These are phyloP conservation scores for Pythium periplocum DNA, from an alignment of 352 stramenopile genomes.

Conservation along the genomic window DNA sequence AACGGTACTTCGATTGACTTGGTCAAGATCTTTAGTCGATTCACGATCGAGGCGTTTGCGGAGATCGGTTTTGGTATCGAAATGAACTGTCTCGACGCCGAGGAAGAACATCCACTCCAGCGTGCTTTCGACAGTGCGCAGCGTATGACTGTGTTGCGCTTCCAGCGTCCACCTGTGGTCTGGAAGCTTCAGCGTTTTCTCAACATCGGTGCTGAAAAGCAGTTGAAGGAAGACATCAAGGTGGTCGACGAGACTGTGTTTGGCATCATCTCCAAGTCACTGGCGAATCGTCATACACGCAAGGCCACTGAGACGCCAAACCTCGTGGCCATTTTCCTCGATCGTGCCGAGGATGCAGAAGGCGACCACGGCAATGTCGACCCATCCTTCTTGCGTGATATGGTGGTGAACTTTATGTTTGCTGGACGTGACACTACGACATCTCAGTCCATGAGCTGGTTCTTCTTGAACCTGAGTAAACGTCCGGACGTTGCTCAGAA, in stretches of 20 bases:
- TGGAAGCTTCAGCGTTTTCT: slow-evolving; percentile 36
- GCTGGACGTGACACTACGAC: slow-evolving; percentile 73
- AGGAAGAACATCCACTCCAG: slow-evolving; percentile 45
- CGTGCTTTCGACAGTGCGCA: slow-evolving; percentile 33
- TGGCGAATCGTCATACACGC: not conserved
- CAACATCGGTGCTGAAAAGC: slow-evolving; percentile 20
- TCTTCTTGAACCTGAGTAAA: slow-evolving; percentile 52
- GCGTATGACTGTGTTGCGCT: slow-evolving; percentile 18
- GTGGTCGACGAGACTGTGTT: slow-evolving; percentile 38
- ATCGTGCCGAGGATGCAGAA: slow-evolving; percentile 13
- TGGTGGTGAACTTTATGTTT: slow-evolving; percentile 78
- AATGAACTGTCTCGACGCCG: slow-evolving; percentile 31
- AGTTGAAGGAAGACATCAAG: slow-evolving; percentile 26
- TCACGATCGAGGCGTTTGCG: slow-evolving; percentile 45
- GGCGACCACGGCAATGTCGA: slow-evolving; percentile 16
- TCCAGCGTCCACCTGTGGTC: slow-evolving; percentile 29
- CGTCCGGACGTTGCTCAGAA: slow-evolving; percentile 40
- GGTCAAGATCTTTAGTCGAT: slow-evolving; percentile 30
- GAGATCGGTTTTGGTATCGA: slow-evolving; percentile 51
- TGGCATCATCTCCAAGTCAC: slow-evolving; percentile 30
- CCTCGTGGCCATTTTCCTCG: slow-evolving; percentile 42
- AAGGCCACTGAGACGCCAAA: no score
- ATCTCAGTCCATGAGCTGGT: slow-evolving; percentile 63
- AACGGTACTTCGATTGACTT: slow-evolving; percentile 24
- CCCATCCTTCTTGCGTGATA: slow-evolving; percentile 49